These are phyloP conservation scores for Talaromyces nanjingensis DNA, from an alignment of 495 filamentous ascomycete species.

Conservation along the genomic window DNA sequence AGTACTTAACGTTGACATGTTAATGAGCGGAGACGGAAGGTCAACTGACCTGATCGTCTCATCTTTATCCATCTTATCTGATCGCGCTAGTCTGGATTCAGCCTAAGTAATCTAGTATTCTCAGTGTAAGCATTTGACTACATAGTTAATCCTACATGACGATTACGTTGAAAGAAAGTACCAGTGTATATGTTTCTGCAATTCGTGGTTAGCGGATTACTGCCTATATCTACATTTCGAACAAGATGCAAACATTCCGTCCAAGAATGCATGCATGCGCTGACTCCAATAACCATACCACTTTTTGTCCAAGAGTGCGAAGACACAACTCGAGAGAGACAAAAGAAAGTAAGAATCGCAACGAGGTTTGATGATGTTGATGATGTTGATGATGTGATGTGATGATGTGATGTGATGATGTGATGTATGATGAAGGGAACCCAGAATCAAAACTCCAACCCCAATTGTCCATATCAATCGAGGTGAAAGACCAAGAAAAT, in stretches of 20 bases:
- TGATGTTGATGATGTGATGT: background rate
- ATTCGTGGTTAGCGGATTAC: background rate
- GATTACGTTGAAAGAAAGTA: background rate
- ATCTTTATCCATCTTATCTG: background rate
- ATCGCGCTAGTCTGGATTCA: background rate
- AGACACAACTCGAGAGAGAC: background rate
- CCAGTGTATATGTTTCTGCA: background rate
- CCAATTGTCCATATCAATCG: background rate
- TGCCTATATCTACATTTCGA: background rate
- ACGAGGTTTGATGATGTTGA: background rate
- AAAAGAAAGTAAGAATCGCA: slow-evolving; percentile 1
- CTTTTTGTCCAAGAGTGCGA: background rate
- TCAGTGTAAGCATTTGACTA: no score
- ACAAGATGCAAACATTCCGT: background rate
- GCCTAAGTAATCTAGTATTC: background rate
- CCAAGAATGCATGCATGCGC: background rate
- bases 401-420: background rate
- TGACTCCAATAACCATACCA: background rate
- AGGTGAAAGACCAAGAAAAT: slow-evolving; percentile 3
- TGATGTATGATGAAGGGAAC: background rate
- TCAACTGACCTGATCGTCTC: background rate
- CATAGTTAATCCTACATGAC: background rate
- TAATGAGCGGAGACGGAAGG: background rate
- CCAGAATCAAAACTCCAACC: background rate
- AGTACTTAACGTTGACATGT: background rate